Conservation (phyloP, 306 rosid species). For the Lupinus albus region DNA sequence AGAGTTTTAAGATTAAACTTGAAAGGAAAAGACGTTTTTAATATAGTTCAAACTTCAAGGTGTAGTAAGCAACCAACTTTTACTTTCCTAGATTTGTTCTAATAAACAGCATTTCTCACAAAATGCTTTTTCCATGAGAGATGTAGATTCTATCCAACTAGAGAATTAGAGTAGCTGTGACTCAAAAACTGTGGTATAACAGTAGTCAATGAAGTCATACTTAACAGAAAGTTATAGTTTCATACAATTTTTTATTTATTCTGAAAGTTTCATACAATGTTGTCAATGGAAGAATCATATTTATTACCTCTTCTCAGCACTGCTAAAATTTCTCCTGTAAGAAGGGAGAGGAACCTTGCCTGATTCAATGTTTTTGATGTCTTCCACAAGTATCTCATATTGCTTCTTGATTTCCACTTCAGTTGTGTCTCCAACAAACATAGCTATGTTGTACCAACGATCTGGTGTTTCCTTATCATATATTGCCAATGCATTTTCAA, state of each 20-base stretch:
- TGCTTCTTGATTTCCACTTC: slow-evolving; percentile 70
- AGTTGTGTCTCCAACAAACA: slow-evolving; percentile 62
- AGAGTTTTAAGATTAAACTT: too few relatives aligned
- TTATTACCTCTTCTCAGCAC: slow-evolving; percentile 50
- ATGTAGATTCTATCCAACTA: slow-evolving; percentile 20
- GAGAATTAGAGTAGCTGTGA: slow-evolving; percentile 1
- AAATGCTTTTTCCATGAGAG: background rate
- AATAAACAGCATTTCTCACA: background rate
- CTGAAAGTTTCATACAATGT: slow-evolving; percentile 8
- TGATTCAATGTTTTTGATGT: slow-evolving; percentile 65
- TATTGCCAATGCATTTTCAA: slow-evolving; percentile 71
- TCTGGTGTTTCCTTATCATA: slow-evolving; percentile 63
- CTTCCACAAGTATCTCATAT: slow-evolving; percentile 59
- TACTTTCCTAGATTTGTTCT: background rate
- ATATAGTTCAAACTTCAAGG: too few relatives aligned
- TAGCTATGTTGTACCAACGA: slow-evolving; percentile 68
- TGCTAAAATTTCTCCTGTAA: slow-evolving; percentile 17
- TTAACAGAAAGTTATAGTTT: slow-evolving; percentile 18
- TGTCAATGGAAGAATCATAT: slow-evolving; percentile 13
- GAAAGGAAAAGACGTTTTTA: too few relatives aligned
- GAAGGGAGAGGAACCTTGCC: slow-evolving; percentile 65
- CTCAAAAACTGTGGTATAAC: background rate
- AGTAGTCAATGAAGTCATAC: slow-evolving; percentile 1
- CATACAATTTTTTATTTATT: background rate
- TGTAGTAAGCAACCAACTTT: too few relatives aligned